phyloP scores from a whole-genome alignment of 495 filamentous ascomycete genomes.

The Trichoderma gamsii region DNA sequence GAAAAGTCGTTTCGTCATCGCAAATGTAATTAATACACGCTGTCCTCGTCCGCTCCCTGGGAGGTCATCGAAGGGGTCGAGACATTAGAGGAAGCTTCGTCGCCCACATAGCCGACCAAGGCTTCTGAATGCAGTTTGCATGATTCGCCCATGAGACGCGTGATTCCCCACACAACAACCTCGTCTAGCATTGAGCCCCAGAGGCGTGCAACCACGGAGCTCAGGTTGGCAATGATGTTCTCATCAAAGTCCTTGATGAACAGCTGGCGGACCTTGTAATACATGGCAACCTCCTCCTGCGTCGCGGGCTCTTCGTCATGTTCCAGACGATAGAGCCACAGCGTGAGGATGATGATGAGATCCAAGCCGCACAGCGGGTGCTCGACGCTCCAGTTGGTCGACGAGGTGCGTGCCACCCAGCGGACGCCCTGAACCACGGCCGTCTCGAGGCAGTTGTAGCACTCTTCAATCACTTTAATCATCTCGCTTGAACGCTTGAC shows the following conservation, averaged over 20 bases:
- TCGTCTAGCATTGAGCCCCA: conserved; percentile 99
- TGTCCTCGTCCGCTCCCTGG: conserved; percentile 54
- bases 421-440: conserved; percentile 91
- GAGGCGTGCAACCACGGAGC: conserved; percentile 84
- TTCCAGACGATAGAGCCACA: conserved; percentile 98
- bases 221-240: conserved; percentile 63
- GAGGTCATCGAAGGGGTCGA: conserved; percentile 58
- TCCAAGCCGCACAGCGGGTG: conserved; percentile 95
- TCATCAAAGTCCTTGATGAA: conserved; percentile 87
- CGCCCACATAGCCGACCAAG: conserved; percentile 87
- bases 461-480: conserved; percentile 97
- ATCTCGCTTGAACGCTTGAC: conserved; percentile 94
- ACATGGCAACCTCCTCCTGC: conserved; percentile 88
- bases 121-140: conserved; percentile 97
- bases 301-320: conserved; percentile 93
- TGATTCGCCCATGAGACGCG: conserved; percentile 94
- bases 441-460: conserved; percentile 96
- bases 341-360: conserved; percentile 95
- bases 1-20: conserved; percentile 38
- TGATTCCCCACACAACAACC: conserved; percentile 98
- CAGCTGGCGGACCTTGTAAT: conserved; percentile 86
- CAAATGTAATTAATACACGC: conserved; percentile 46
- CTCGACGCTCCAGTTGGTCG: conserved; percentile 98
- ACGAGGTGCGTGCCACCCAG: conserved; percentile 94
- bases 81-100: conserved; percentile 50